Base-by-base conservation (phyloP, 495 filamentous ascomycete genomes). In the Melanomma pulvis-pyrius region DNA sequence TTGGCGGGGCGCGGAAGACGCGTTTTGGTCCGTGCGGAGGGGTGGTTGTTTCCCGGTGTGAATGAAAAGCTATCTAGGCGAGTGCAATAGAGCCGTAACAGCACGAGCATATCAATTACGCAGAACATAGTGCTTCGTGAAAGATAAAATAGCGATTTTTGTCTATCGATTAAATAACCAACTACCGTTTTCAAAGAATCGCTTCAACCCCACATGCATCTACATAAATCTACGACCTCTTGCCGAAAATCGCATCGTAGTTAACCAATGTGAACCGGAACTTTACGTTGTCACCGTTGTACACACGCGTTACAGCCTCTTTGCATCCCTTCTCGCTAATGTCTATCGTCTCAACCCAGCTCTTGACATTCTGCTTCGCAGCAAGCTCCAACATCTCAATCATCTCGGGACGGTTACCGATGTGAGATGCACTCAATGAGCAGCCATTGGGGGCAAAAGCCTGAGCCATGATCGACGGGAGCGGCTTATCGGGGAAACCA, bases 331-430 rank as follows among this genome's bases (percentile, higher is more conserved):
- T 82, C 61, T 85, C 85, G 61, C 82, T 84, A 69, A 96, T 88
- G 32, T 85, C 79, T 39, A 94, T 81, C 72, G 87, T 86, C 81
- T 96, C 83, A 24, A 96, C 89, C 89, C 89, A 92, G 30, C 87
- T 85, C 80, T 88, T 87, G 61, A 97, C 83, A 1, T 87, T 87
- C 84, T 91, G 90, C 69, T 93, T 90, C 8, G 84, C 87, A 1
- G 92, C 91, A 61, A 96, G 70, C 78, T 92, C 81, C 71, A 96
- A 73, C 92, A 97, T 97, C 57, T 82, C 83, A 56, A 92, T 69
- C 82, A 90, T 89, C 85, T 97, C 92, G 28, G 82, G 82, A 12
- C 92, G 79, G 71, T 87, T 90, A 12, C 92, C 92, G 68, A 97
- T 82, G 74, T 96, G 92, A 65, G 86, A 91, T 24, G 88, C 89